phyloP scores from a whole-genome alignment of 2,329 filamentous ascomycete species.

The Aureobasidium sp. region DNA sequence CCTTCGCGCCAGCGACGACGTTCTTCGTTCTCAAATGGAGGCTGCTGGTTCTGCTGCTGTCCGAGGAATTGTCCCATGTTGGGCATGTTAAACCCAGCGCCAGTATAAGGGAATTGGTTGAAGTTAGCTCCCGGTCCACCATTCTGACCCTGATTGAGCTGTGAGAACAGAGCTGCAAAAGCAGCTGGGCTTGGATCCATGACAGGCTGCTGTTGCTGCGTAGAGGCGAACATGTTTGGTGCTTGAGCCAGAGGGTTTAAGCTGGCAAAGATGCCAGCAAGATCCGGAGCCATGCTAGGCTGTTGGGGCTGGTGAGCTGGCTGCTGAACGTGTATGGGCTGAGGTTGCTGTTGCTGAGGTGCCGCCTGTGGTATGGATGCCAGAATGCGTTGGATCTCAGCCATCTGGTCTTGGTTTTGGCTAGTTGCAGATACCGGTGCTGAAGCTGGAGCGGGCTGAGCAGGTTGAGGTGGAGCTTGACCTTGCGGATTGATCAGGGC shows the following conservation, averaged over 20 bases:
- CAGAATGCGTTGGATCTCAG: slow-evolving; percentile 19
- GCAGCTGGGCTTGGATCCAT: slow-evolving; percentile 1
- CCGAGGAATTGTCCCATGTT: slow-evolving; percentile 1
- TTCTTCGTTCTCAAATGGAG: slow-evolving; percentile 25
- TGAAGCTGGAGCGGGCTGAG: slow-evolving; percentile 10
- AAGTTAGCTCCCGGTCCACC: slow-evolving; percentile 16
- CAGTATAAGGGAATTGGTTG: slow-evolving; percentile 9
- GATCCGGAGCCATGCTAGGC: not conserved
- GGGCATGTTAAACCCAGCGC: slow-evolving; percentile 1
- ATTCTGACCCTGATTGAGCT: slow-evolving; percentile 10
- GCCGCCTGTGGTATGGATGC: slow-evolving; percentile 17
- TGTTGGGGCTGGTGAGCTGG: not conserved
- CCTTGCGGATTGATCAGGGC: slow-evolving; percentile 17
- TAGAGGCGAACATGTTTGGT: not conserved
- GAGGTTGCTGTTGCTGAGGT: slow-evolving; percentile 16
- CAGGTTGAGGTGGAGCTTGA: slow-evolving; percentile 19
- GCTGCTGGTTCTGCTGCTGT: slow-evolving; percentile 18
- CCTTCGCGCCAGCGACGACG: slow-evolving; percentile 30
- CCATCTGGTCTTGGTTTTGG: slow-evolving; percentile 5
- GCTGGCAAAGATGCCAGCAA: slow-evolving; percentile 12
- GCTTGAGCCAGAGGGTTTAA: not conserved
- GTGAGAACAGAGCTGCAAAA: slow-evolving; percentile 16
- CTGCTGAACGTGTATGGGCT: slow-evolving; percentile 9
- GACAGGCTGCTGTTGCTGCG: slow-evolving; percentile 15
- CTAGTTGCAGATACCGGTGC: slow-evolving; percentile 13